Conservation (phyloP, 2,329 filamentous ascomycete species). For the Fusarium sulawesiense region DNA sequence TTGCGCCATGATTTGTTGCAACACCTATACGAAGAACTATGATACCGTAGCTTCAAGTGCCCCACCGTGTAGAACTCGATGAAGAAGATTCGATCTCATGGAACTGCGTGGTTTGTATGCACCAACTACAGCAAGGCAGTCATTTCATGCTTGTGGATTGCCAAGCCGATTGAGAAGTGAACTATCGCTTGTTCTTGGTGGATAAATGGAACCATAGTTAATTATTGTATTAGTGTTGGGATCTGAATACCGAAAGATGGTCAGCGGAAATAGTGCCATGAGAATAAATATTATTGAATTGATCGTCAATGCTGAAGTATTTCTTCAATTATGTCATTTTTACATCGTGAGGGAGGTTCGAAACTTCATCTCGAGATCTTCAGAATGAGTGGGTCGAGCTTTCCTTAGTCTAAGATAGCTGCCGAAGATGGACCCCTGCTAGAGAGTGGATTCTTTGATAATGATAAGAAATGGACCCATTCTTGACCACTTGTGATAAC, state of each 20-base stretch:
- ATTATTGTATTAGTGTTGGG: background rate
- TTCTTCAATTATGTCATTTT: background rate
- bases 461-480: constrained; percentile 23
- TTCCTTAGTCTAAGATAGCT: constrained; percentile 4
- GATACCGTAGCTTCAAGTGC: background rate
- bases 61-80: accelerated
- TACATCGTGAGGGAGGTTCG: constrained; percentile 2
- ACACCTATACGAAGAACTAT: background rate
- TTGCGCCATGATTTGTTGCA: background rate
- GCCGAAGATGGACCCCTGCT: constrained; percentile 33
- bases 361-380: constrained; percentile 26
- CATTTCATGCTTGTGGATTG: background rate
- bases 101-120: background rate
- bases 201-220: background rate
- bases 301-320: background rate
- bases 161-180: background rate
- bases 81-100: background rate
- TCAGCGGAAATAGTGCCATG: background rate
- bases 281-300: background rate
- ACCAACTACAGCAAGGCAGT: background rate
- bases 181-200: background rate
- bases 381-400: constrained; percentile 13
- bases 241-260: background rate
- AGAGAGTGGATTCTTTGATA: constrained; percentile 25
- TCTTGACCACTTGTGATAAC: constrained; percentile 11